Conservation (phyloP, 1,284 basidiomycete genomes). For the Ustilago esculenta region DNA sequence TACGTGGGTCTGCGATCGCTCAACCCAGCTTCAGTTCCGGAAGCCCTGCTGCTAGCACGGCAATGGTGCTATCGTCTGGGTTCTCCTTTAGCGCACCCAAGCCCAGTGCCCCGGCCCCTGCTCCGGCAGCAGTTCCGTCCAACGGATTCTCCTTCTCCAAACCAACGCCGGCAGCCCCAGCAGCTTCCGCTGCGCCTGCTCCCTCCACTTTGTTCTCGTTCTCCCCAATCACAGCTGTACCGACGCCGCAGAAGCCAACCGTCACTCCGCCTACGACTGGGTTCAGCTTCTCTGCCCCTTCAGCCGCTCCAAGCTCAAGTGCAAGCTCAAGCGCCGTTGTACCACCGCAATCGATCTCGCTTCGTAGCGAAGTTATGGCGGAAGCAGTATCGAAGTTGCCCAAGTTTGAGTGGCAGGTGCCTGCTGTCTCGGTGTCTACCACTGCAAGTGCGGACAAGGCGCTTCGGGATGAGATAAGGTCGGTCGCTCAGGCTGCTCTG, state of each 20-base stretch:
- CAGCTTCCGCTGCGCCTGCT: slow-evolving; percentile 10
- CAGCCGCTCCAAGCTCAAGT: background rate
- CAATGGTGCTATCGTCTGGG: slow-evolving; percentile 17
- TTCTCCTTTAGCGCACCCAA: slow-evolving; percentile 38
- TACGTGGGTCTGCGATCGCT: slow-evolving; percentile 9
- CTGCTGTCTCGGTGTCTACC: background rate
- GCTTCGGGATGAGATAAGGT: slow-evolving; percentile 37
- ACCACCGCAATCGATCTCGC: slow-evolving; percentile 1
- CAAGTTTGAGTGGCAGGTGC: slow-evolving; percentile 25
- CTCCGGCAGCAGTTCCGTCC: slow-evolving; percentile 3
- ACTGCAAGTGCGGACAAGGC: slow-evolving; percentile 6
- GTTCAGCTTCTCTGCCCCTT: slow-evolving; percentile 29
- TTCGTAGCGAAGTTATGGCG: slow-evolving; percentile 18
- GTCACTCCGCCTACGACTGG: slow-evolving; percentile 5
- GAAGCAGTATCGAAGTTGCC: slow-evolving; percentile 30
- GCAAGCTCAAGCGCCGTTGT: background rate
- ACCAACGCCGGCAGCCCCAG: slow-evolving; percentile 6
- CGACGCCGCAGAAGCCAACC: slow-evolving; percentile 3
- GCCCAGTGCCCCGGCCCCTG: slow-evolving; percentile 4
- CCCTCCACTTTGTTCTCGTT: slow-evolving; percentile 30
- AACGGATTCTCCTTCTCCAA: slow-evolving; percentile 22
- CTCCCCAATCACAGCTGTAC: slow-evolving; percentile 14
- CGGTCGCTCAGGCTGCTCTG: slow-evolving; percentile 26
- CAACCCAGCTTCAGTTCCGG: slow-evolving; percentile 34
- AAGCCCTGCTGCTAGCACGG: slow-evolving; percentile 4